These are phyloP conservation scores for Quercus lobata DNA, from an alignment of 331 rosid genomes.

Conservation along the genomic window DNA sequence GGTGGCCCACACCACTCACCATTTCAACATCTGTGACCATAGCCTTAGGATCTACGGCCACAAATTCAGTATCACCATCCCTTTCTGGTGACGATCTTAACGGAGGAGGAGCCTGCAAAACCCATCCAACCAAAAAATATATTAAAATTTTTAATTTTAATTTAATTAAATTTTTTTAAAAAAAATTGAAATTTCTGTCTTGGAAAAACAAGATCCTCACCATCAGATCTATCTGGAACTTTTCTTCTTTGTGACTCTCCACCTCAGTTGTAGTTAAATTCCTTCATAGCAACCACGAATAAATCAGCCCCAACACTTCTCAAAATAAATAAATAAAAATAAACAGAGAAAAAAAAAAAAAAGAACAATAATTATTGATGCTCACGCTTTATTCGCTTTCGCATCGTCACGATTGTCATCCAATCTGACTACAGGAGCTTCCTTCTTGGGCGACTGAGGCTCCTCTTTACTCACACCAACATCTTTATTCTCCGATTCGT, in stretches of 20 bases:
- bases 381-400: slow-evolving; percentile 83
- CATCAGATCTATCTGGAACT: slow-evolving; percentile 92
- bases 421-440: slow-evolving; percentile 44
- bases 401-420: slow-evolving; percentile 56
- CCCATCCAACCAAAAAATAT: not conserved
- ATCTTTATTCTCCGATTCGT: slow-evolving; percentile 54
- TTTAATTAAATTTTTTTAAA: too few species aligned
- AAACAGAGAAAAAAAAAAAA: not conserved
- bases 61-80: slow-evolving; percentile 50
- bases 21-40: slow-evolving; percentile 52
- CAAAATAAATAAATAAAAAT: not conserved
- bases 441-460: slow-evolving; percentile 71
- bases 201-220: slow-evolving; percentile 34
- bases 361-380: slow-evolving; percentile 17
- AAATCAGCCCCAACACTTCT: not conserved
- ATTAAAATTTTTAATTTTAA: too few species aligned
- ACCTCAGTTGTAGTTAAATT: slow-evolving; percentile 34
- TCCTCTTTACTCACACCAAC: slow-evolving; percentile 46
- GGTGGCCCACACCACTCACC: slow-evolving; percentile 55
- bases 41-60: slow-evolving; percentile 46
- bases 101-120: slow-evolving; percentile 73
- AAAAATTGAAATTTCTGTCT: not conserved
- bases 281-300: slow-evolving; percentile 31
- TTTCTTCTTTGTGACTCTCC: slow-evolving; percentile 71
- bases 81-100: slow-evolving; percentile 88